Evolutionary conservation across 768 basidiomycete genomes (phyloP).

Genomic region (Tulasnella sp.): DNA sequence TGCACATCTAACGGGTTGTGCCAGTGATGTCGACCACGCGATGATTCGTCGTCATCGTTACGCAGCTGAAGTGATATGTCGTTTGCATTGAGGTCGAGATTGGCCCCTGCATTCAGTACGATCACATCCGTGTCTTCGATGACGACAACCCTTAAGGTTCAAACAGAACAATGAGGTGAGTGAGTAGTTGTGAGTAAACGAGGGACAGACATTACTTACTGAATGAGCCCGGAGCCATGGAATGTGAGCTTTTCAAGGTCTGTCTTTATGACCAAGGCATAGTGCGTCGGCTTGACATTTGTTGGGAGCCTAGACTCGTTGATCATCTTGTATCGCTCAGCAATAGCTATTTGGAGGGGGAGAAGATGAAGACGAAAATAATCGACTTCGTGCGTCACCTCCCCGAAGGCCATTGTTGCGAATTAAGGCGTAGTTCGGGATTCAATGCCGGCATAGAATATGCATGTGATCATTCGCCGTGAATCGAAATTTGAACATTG

Average conservation of each 20-base stretch:
- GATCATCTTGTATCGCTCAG: background rate
- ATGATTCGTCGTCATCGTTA: constrained; percentile 35
- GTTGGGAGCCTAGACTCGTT: constrained; percentile 16
- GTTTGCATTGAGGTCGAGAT: constrained; percentile 46
- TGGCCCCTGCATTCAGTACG: constrained; percentile 50
- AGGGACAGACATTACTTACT: constrained; percentile 32
- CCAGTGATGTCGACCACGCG: too few relatives aligned
- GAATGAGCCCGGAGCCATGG: constrained; percentile 61
- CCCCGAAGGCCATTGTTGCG: background rate
- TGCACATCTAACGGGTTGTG: constrained; percentile 32
- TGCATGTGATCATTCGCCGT: background rate
- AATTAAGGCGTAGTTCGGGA: background rate
- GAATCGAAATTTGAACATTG: background rate
- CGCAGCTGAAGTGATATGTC: constrained; percentile 45
- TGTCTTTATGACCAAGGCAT: constrained; percentile 30
- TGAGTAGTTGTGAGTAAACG: background rate
- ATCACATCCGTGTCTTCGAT: constrained; percentile 47
- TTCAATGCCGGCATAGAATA: background rate
- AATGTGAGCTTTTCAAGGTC: constrained; percentile 63
- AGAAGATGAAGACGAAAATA: background rate
- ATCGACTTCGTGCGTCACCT: background rate
- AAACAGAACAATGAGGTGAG: background rate
- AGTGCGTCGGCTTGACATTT: constrained; percentile 24
- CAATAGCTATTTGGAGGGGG: background rate
- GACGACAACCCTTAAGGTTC: constrained; percentile 44